Percentiles rank a stretch among this genome's conserved stretches.
Evolutionary conservation across 208 protist species (phyloP).

Genomic region (Leishmania major): DNA sequence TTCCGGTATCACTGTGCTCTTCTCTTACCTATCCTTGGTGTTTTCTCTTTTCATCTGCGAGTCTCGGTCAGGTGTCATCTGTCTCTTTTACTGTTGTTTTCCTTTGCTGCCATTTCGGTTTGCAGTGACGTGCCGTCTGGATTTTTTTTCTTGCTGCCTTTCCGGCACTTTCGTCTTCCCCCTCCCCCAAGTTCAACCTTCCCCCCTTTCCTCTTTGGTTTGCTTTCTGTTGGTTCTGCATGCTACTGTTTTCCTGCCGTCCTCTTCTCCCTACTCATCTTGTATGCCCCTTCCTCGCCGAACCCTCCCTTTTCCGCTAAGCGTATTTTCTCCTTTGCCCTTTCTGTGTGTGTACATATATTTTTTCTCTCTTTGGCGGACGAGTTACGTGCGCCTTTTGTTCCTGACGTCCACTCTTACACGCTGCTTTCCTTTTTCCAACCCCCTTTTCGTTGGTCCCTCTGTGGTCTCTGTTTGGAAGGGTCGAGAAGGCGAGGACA

Average conservation of each 20-base stretch:
- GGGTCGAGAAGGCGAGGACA: neutral
- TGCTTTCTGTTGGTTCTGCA: neutral
- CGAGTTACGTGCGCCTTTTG: neutral
- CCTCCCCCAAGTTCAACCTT: too few species aligned
- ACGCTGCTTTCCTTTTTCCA: neutral
- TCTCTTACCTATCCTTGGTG: neutral
- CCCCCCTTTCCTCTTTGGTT: neutral
- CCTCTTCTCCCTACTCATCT: neutral
- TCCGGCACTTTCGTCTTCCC: neutral
- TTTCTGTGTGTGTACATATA: neutral
- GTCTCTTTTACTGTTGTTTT: conserved; percentile 3
- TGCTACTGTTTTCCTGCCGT: neutral
- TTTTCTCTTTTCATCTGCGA: neutral
- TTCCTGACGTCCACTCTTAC: neutral
- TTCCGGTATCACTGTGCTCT: neutral
- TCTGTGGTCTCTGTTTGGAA: neutral
- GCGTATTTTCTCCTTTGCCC: neutral
- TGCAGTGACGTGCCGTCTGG: neutral
- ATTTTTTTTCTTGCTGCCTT: neutral
- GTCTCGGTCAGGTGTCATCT: neutral
- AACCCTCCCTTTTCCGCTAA: neutral
- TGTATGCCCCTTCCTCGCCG: neutral
- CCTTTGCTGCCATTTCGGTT: neutral
- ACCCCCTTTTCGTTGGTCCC: neutral
- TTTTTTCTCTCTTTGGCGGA: neutral